phyloP scores from a whole-genome alignment of 2,329 filamentous ascomycete species.

The Diaporthe sp. region DNA sequence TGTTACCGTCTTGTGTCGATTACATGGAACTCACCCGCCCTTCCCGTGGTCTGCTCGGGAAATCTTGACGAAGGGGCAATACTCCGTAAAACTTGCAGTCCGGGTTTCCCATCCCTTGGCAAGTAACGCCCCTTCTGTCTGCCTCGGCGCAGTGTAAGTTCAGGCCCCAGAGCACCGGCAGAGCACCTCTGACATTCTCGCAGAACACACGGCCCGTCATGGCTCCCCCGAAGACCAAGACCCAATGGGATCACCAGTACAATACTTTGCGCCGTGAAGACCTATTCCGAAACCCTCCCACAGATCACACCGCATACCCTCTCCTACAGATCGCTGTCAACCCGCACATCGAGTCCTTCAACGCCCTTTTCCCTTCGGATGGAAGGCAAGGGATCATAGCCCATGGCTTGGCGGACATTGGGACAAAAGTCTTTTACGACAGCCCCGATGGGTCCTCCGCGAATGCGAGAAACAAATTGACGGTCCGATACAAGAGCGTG shows the following conservation, averaged over 20 bases:
- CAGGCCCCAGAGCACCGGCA: not conserved
- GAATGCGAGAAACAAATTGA: conserved; percentile 79
- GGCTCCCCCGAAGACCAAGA: conserved; percentile 70
- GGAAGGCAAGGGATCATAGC: conserved; percentile 73
- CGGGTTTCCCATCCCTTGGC: not conserved
- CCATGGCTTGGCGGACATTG: conserved; percentile 88
- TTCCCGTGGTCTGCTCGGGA: conserved; percentile 7
- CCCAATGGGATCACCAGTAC: conserved; percentile 87
- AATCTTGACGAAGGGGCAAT: conserved; percentile 2
- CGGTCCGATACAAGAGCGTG: conserved; percentile 84
- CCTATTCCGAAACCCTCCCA: conserved; percentile 90
- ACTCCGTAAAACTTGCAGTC: not conserved
- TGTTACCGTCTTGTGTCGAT: not conserved
- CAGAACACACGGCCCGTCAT: conserved; percentile 54
- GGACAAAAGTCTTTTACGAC: conserved; percentile 88
- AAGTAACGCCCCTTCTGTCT: conserved; percentile 26
- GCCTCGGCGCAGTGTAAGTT: conserved; percentile 32
- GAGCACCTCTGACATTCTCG: conserved; percentile 8
- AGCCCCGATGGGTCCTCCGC: conserved; percentile 76
- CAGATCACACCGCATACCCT: conserved; percentile 89
- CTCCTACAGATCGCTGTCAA: conserved; percentile 86
- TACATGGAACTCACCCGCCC: conserved; percentile 1
- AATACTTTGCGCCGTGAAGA: conserved; percentile 88
- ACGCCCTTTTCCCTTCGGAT: conserved; percentile 83
- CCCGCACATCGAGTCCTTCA: conserved; percentile 96